These are phyloP conservation scores for Ammopiptanthus mongolicus DNA, from an alignment of 306 rosid genomes.

Conservation along the genomic window DNA sequence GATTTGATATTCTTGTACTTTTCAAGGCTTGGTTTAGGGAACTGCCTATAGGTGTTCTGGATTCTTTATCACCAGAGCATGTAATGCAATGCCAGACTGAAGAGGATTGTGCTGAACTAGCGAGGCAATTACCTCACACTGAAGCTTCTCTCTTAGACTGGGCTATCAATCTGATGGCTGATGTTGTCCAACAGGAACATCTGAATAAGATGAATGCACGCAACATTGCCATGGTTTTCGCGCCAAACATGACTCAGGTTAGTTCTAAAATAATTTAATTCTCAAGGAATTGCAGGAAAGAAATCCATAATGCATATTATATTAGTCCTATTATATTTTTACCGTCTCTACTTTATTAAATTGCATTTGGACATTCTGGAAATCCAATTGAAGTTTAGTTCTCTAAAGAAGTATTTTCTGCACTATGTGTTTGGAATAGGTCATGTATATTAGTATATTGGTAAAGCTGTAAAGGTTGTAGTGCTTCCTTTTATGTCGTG, in stretches of 20 bases:
- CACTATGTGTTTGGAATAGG: background rate
- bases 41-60: conserved; percentile 63
- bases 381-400: background rate
- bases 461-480: background rate
- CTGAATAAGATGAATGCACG: conserved; percentile 73
- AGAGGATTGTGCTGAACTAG: conserved; percentile 59
- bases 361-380: background rate
- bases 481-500: background rate
- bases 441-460: background rate
- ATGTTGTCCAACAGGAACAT: conserved; percentile 66
- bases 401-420: background rate
- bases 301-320: background rate
- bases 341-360: background rate
- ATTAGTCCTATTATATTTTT: background rate
- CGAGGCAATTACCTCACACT: conserved; percentile 46
- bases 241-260: conserved; percentile 88
- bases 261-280: background rate
- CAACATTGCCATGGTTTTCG: conserved; percentile 79
- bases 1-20: conserved; percentile 2
- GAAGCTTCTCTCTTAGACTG: conserved; percentile 71
- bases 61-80: conserved; percentile 58
- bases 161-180: conserved; percentile 83
- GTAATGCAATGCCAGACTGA: conserved; percentile 68
- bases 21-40: conserved; percentile 81
- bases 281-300: background rate